A percentile compares a stretch with the other conserved stretches of the same genome.
phyloP scores from a whole-genome alignment of 2,329 filamentous ascomycete species.

The Gyromitra esculenta region DNA sequence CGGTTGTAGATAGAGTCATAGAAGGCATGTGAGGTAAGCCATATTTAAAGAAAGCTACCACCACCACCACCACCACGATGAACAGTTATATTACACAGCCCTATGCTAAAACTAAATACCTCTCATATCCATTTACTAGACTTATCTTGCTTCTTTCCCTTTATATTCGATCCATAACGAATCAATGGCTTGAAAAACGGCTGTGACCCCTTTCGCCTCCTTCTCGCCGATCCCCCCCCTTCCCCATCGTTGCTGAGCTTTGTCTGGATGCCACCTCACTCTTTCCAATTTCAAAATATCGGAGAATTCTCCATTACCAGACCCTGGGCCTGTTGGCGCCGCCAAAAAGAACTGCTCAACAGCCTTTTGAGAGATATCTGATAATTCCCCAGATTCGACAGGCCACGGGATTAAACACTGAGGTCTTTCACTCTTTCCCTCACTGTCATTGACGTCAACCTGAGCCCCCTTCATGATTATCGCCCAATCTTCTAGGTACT shows the following conservation, averaged over 20 bases:
- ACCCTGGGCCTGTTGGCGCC: constrained; percentile 60
- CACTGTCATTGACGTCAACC: constrained; percentile 55
- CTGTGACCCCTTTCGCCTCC: constrained; percentile 81
- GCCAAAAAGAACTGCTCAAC: constrained; percentile 76
- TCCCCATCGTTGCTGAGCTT: constrained; percentile 89
- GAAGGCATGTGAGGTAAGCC: background rate
- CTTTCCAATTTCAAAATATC: constrained; percentile 80
- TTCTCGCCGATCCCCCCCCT: constrained; percentile 73
- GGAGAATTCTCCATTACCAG: constrained; percentile 60
- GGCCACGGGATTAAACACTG: constrained; percentile 75
- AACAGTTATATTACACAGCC: background rate
- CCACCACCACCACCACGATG: background rate
- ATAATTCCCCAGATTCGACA: constrained; percentile 69
- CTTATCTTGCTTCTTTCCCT: constrained; percentile 53
- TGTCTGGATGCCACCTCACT: constrained; percentile 96
- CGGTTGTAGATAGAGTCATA: background rate
- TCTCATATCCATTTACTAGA: background rate
- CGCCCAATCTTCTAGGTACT: constrained; percentile 75
- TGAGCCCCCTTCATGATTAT: constrained; percentile 58
- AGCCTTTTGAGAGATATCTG: constrained; percentile 68
- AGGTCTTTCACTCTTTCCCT: constrained; percentile 57
- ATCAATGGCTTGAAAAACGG: constrained; percentile 91
- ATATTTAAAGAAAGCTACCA: background rate
- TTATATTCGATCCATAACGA: constrained; percentile 75
- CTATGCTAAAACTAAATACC: background rate